Conservation (phyloP, 75 land plant species). For the Cupressus sempervirens region DNA sequence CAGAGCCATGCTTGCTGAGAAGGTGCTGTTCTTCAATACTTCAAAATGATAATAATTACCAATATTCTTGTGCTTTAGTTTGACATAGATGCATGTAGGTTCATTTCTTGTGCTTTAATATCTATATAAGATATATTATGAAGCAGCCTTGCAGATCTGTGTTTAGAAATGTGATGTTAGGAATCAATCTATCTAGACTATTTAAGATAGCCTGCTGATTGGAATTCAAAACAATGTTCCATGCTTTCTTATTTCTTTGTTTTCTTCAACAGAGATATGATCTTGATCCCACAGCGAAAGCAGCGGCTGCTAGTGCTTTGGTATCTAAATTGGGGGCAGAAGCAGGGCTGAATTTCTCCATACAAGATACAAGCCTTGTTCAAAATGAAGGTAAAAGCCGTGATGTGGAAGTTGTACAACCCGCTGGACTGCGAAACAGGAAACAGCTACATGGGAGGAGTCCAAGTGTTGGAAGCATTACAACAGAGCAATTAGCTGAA, state of each 20-base stretch:
- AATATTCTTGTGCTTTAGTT: neutral
- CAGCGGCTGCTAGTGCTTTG: conserved; percentile 92
- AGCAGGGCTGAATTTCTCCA: conserved; percentile 71
- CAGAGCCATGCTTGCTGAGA: too few species aligned
- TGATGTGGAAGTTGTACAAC: conserved; percentile 42
- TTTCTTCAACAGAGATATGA: conserved; percentile 75
- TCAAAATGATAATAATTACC: too few species aligned
- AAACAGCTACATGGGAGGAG: conserved; percentile 37
- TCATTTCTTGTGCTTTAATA: neutral
- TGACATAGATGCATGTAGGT: neutral
- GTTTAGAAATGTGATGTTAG: neutral
- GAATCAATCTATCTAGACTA: neutral
- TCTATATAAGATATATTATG: neutral
- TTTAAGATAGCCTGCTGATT: neutral
- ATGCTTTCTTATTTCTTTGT: neutral
- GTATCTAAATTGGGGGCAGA: conserved; percentile 91
- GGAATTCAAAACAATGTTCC: neutral
- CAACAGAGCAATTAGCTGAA: conserved; percentile 10
- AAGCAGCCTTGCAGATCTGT: neutral
- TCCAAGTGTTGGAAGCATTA: conserved; percentile 28
- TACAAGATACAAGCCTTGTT: conserved; percentile 35
- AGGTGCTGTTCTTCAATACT: too few species aligned
- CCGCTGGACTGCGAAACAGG: conserved; percentile 75
- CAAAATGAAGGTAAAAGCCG: conserved; percentile 45
- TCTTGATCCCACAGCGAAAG: conserved; percentile 91